Base-by-base conservation (phyloP, 805 yeast genomes). In the Candida argentea region DNA sequence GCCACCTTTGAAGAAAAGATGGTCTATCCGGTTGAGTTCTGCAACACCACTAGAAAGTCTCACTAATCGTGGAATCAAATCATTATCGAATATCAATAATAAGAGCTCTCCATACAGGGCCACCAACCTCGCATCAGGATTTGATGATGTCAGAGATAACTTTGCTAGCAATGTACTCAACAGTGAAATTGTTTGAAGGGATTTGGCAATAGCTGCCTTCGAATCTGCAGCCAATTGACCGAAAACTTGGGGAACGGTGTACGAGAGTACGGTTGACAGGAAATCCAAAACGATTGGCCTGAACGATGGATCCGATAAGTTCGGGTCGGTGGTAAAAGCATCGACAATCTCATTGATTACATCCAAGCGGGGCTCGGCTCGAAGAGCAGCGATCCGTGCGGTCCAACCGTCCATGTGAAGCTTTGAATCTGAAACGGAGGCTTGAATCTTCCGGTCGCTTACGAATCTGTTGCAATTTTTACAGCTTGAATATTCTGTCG, bases 1-100 rank as follows among this genome's bases (percentile, higher is more conserved):
- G 25, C 39, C 45, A 1, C 66, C 66, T 24, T 45, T 56, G 35
- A 52, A 61, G 6, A 61, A n/a, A 4, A 61, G 37, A 27, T 53
- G 54, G 26, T 58, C 65, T n/a, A 56, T 33, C 31, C 61, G 66
- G 24, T 46, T 48, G 6, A 34, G 19, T 18, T 46, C 47, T 5
- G 43, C 16, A 3, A 31, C 27, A 4, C 26, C 20, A 1, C 30
- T 9, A 14, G 31, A 11, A 2, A 7, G 11, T 6, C n/a, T 8
- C 9, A 38, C 25, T 27, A 46, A 24, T 14, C 18, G 26, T 3
- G 15, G 11, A 8, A 40, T 41, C 17, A 48, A 35, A 6, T 37
- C 39, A 7, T 37, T 30, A 7, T 28, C 21, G 15, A 48, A 40
- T n/a, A 45, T 40, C 9, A 25, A 22, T 13, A 22, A 33, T 3